phyloP scores from a whole-genome alignment of 2,329 filamentous ascomycete genomes.

The Botrytis fabae region DNA sequence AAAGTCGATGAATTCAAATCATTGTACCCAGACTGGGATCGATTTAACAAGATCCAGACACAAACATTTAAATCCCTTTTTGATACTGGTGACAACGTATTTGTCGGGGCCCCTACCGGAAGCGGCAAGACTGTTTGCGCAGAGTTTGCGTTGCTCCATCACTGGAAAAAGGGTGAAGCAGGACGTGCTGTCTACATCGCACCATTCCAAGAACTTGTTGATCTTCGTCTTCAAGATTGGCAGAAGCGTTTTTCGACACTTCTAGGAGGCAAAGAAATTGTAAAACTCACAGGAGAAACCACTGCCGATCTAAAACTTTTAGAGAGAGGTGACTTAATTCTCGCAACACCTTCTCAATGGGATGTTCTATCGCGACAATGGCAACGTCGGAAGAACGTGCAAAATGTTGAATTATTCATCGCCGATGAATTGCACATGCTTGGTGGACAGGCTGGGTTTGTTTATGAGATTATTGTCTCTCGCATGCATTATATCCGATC shows the following conservation, averaged over 20 bases:
- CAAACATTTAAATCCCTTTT: constrained; percentile 95
- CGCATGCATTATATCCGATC: constrained; percentile 95
- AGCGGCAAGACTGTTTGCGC: constrained; percentile 97
- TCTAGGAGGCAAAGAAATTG: constrained; percentile 81
- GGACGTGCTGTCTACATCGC: constrained; percentile 91
- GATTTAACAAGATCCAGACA: constrained; percentile 97
- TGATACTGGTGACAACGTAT: constrained; percentile 88
- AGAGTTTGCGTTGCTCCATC: constrained; percentile 85
- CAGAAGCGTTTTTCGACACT: constrained; percentile 70
- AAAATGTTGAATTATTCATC: constrained; percentile 86
- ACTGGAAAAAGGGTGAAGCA: constrained; percentile 73
- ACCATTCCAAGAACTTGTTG: constrained; percentile 90
- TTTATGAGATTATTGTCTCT: constrained; percentile 96
- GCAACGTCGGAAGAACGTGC: constrained; percentile 94
- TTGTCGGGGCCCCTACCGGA: constrained; percentile 88
- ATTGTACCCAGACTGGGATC: constrained; percentile 79
- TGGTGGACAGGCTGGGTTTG: constrained; percentile 79
- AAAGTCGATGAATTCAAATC: constrained; percentile 81
- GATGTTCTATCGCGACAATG: constrained; percentile 93
- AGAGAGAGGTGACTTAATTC: constrained; percentile 81
- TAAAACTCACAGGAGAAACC: constrained; percentile 92
- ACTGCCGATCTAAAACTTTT: constrained; percentile 87
- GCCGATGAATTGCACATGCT: constrained; percentile 95
- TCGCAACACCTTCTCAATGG: constrained; percentile 94
- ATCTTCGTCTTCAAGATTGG: constrained; percentile 82